A percentile compares a stretch with the other conserved stretches of the same genome.
Evolutionary conservation across 2,329 filamentous ascomycete species (phyloP).

Genomic region (Aspergillus pseudonomiae): DNA sequence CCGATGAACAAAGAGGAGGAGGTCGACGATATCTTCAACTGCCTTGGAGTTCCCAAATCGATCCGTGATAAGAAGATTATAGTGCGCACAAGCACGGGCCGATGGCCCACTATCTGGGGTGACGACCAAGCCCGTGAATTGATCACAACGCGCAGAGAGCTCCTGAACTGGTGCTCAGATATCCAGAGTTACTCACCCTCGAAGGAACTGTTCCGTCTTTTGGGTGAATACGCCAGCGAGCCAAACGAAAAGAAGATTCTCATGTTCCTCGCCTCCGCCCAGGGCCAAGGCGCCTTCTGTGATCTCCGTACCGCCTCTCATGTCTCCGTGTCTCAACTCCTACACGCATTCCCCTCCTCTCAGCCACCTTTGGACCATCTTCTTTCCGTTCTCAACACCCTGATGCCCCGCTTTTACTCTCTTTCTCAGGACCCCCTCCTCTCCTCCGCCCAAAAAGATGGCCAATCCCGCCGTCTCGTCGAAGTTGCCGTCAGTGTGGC

Average conservation of each 20-base stretch:
- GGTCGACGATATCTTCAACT: slow-evolving; percentile 83
- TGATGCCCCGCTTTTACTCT: slow-evolving; percentile 99
- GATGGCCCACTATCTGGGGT: slow-evolving; percentile 98
- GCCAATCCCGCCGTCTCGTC: slow-evolving; percentile 75
- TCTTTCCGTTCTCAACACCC: slow-evolving; percentile 75
- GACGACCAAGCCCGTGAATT: slow-evolving; percentile 83
- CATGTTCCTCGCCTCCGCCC: slow-evolving; percentile 79
- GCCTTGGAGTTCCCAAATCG: slow-evolving; percentile 77
- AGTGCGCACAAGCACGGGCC: slow-evolving; percentile 75
- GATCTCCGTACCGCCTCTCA: slow-evolving; percentile 89
- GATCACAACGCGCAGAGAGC: slow-evolving; percentile 84
- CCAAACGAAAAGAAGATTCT: slow-evolving; percentile 87
- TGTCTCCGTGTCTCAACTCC: slow-evolving; percentile 80
- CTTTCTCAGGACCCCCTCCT: slow-evolving; percentile 94
- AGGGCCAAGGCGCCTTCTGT: slow-evolving; percentile 91
- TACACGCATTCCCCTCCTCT: slow-evolving; percentile 88
- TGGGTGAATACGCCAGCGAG: slow-evolving; percentile 82
- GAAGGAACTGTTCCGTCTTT: slow-evolving; percentile 79
- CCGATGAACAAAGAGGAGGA: slow-evolving; percentile 78
- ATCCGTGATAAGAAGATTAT: slow-evolving; percentile 82
- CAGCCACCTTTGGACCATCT: slow-evolving; percentile 84
- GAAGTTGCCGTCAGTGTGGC: slow-evolving; percentile 98
- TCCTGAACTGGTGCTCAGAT: slow-evolving; percentile 95
- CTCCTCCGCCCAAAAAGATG: slow-evolving; percentile 68
- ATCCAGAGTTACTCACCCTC: slow-evolving; percentile 90